These are phyloP conservation scores for Calonectria multiphialidica DNA, from an alignment of 2,329 filamentous ascomycete genomes.

Conservation along the genomic window DNA sequence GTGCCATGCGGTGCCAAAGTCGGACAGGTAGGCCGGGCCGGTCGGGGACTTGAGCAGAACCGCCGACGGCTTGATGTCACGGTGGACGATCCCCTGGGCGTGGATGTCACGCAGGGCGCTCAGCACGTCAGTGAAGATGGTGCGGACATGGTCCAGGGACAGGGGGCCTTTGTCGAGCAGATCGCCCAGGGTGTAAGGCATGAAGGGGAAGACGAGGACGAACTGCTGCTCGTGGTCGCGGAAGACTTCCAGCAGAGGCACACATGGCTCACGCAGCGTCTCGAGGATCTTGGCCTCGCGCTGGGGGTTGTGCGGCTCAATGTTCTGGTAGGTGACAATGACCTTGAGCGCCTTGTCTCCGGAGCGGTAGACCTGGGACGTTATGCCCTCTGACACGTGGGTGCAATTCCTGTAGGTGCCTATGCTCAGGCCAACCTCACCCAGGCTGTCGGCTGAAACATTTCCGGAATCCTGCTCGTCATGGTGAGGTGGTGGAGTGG, in stretches of 20 bases:
- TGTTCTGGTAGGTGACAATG: constrained; percentile 78
- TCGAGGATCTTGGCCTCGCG: constrained; percentile 83
- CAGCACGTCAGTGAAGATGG: constrained; percentile 76
- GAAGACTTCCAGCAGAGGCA: constrained; percentile 81
- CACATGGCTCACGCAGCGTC: constrained; percentile 65
- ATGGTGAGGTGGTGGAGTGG: constrained; percentile 24
- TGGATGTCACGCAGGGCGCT: constrained; percentile 80
- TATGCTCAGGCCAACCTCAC: constrained; percentile 58
- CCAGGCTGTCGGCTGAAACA: neutral
- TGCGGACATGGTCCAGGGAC: constrained; percentile 46
- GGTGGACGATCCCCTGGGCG: constrained; percentile 82
- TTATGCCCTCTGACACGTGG: constrained; percentile 75
- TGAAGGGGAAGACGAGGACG: constrained; percentile 87
- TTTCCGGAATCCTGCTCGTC: constrained; percentile 5
- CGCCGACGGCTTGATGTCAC: constrained; percentile 94
- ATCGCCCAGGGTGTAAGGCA: constrained; percentile 78
- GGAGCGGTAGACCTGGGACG: constrained; percentile 85
- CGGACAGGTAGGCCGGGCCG: constrained; percentile 83
- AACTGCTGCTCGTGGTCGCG: constrained; percentile 77
- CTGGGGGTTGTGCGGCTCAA: constrained; percentile 84
- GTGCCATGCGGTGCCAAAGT: constrained; percentile 95
- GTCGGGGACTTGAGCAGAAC: constrained; percentile 76
- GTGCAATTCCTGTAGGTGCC: constrained; percentile 66
- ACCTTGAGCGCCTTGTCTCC: constrained; percentile 81
- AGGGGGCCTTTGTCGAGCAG: constrained; percentile 67